These are phyloP conservation scores for Penicillium sp. DNA, from an alignment of 2,329 filamentous ascomycete species.

Conservation along the genomic window DNA sequence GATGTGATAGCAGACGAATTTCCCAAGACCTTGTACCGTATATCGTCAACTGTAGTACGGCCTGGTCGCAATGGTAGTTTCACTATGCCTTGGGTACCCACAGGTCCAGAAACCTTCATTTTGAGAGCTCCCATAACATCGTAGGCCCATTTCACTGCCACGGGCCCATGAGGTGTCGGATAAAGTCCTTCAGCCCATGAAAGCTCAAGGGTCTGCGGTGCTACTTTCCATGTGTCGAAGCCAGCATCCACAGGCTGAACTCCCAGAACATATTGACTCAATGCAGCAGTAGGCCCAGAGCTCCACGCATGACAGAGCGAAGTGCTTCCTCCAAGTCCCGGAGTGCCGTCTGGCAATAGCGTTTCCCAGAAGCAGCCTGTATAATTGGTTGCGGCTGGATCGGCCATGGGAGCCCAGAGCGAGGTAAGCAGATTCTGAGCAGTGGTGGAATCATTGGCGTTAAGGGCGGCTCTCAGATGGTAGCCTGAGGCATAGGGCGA, in stretches of 20 bases:
- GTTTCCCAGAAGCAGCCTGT: constrained; percentile 17
- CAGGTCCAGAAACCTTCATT: constrained; percentile 7
- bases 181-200: constrained; percentile 14
- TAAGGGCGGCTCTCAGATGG: constrained; percentile 13
- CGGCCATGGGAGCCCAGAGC: constrained; percentile 14
- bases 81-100: constrained; percentile 7
- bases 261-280: constrained; percentile 33
- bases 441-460: constrained; percentile 5
- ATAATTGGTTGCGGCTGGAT: constrained; percentile 12
- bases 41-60: background rate
- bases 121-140: background rate
- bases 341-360: constrained; percentile 6
- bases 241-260: constrained; percentile 22
- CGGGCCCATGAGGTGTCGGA: constrained; percentile 3
- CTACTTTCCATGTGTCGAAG: constrained; percentile 15
- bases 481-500: constrained; percentile 15
- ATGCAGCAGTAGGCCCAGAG: constrained; percentile 35
- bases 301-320: constrained; percentile 39
- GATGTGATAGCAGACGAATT: background rate
- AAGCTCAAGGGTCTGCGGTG: constrained; percentile 22
- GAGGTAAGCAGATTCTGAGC: constrained; percentile 8
- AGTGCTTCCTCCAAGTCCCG: constrained; percentile 23
- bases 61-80: background rate
- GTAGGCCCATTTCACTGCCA: constrained; percentile 9
- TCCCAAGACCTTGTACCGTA: background rate